These are phyloP conservation scores for Triangularia setosa DNA, from an alignment of 2,329 filamentous ascomycete species.

Conservation along the genomic window DNA sequence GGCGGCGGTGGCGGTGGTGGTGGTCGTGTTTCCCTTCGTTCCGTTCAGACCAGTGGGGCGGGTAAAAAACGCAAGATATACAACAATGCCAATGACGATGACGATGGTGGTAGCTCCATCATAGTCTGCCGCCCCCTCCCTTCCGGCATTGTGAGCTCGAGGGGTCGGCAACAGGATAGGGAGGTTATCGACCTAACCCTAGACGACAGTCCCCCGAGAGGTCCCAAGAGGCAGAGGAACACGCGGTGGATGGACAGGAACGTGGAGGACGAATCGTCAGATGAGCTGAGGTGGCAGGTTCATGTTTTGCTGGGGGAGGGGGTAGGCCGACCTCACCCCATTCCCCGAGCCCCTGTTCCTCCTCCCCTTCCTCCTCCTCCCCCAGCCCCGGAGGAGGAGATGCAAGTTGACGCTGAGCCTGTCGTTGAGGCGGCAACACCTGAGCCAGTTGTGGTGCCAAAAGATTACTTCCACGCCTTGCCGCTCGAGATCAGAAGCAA, in stretches of 20 bases:
- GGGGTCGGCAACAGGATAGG: not conserved
- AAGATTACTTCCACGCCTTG: slow-evolving; percentile 16
- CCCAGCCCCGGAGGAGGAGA: not conserved
- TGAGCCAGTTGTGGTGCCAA: no score
- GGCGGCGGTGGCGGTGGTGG: no score
- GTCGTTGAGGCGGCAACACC: no score
- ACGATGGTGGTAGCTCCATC: not conserved
- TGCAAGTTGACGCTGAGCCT: no score
- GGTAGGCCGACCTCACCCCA: no score
- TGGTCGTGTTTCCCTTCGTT: not conserved
- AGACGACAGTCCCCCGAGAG: not conserved
- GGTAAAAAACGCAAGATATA: not conserved
- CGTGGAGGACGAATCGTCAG: not conserved
- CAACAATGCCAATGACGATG: not conserved
- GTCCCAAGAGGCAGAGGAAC: not conserved
- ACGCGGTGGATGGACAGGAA: not conserved
- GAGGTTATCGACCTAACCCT: not conserved
- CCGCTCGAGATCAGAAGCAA: slow-evolving; percentile 32
- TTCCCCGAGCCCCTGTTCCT: no score
- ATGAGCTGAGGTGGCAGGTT: not conserved
- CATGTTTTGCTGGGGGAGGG: not conserved
- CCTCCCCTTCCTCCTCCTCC: not conserved
- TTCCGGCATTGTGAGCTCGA: not conserved
- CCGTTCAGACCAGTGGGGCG: not conserved
- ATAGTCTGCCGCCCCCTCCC: not conserved